Percentiles rank a stretch among this genome's conserved stretches.
These are phyloP conservation scores for Fusarium oligoseptatum DNA, from an alignment of 2,329 filamentous ascomycete species.

Conservation along the genomic window DNA sequence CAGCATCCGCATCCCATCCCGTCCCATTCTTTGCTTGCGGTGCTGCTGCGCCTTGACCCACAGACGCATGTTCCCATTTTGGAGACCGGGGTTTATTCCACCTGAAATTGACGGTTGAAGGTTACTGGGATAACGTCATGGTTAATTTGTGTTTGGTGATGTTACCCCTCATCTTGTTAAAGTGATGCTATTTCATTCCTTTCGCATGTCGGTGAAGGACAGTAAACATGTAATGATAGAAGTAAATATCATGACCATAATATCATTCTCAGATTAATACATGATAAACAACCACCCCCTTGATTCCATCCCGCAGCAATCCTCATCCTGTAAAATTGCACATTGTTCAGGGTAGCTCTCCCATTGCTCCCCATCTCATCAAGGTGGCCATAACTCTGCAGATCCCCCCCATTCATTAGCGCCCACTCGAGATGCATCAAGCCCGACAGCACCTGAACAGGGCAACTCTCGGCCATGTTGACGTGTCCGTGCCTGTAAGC, in stretches of 20 bases:
- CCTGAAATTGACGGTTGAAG: background rate
- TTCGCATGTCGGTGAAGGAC: background rate
- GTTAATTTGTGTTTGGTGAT: background rate
- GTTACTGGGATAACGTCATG: background rate
- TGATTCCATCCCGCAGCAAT: background rate
- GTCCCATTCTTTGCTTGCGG: background rate
- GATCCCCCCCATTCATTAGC: background rate
- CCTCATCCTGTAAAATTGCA: background rate
- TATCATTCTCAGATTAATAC: background rate
- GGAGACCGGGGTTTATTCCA: background rate
- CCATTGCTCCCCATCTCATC: background rate
- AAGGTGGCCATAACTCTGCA: background rate
- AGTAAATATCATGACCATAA: background rate
- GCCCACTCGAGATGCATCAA: background rate
- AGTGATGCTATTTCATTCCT: background rate
- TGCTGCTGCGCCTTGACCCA: background rate
- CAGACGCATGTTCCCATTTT: background rate
- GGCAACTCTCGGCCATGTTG: background rate
- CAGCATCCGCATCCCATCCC: background rate
- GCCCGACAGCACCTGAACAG: background rate
- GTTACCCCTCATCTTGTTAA: background rate
- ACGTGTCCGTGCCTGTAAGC: constrained; percentile 1
- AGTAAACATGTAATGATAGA: background rate
- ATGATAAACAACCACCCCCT: background rate
- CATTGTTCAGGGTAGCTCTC: constrained; percentile 1